Conservation (phyloP, 202 grass and related monocot genomes). For the Digitaria exilis region DNA sequence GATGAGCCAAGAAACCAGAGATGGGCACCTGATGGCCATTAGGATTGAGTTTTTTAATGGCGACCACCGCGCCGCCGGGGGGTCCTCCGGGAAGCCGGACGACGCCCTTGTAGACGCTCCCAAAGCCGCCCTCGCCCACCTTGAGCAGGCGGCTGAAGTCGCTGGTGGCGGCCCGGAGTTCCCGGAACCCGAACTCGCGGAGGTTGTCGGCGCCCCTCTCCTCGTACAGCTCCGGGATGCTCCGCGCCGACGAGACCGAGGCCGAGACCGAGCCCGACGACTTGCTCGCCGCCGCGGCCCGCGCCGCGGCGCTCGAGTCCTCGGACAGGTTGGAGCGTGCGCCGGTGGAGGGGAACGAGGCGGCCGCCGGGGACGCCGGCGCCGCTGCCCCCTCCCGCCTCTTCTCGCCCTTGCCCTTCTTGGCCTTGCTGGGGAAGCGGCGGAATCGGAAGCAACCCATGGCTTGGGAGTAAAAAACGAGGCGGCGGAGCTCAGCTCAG, state of each 20-base stretch:
- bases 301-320: constrained; percentile 26
- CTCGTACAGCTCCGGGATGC: constrained; percentile 79
- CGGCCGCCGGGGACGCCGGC: constrained; percentile 12
- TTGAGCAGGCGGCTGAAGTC: constrained; percentile 72
- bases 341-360: constrained; percentile 27
- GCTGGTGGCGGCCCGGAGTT: constrained; percentile 64
- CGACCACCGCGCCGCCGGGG: constrained; percentile 45
- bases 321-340: constrained; percentile 36
- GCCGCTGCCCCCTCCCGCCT: not conserved
- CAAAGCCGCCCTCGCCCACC: constrained; percentile 75
- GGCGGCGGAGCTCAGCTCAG: constrained; percentile 10
- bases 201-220: constrained; percentile 62
- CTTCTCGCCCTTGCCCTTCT: constrained; percentile 10
- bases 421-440: constrained; percentile 23
- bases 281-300: constrained; percentile 22
- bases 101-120: constrained; percentile 75
- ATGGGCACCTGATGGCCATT: constrained; percentile 54
- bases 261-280: constrained; percentile 51
- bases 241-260: constrained; percentile 58
- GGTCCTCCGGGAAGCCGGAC: constrained; percentile 47
- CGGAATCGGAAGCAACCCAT: constrained; percentile 48
- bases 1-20: not conserved
- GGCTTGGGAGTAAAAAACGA: not conserved
- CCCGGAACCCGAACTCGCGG: constrained; percentile 55
- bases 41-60: constrained; percentile 70